These are phyloP conservation scores for Botrytis byssoidea DNA, from an alignment of 2,329 filamentous ascomycete genomes.

Conservation along the genomic window DNA sequence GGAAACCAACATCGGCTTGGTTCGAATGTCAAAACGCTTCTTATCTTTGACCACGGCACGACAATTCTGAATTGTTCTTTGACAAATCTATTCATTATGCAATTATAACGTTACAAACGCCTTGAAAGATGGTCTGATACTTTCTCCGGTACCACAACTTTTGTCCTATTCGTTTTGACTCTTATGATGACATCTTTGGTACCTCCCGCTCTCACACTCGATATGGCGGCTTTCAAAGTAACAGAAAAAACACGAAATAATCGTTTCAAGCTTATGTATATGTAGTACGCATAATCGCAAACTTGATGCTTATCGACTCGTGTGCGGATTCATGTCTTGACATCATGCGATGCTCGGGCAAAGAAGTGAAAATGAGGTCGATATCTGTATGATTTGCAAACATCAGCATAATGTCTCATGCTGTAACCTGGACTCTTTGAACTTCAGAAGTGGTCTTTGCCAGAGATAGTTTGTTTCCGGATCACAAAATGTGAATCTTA, in stretches of 20 bases:
- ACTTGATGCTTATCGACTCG: neutral
- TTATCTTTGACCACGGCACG: neutral
- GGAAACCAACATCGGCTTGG: neutral
- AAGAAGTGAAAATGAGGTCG: neutral
- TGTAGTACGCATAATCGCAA: neutral
- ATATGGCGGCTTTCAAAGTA: neutral
- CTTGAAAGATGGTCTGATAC: neutral
- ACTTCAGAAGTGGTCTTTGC: too few species aligned
- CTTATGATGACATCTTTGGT: neutral
- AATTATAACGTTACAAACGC: neutral
- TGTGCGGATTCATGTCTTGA: neutral
- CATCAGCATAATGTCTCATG: too few species aligned
- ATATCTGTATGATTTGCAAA: neutral
- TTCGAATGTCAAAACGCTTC: neutral
- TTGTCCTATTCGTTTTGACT: neutral
- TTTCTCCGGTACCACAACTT: neutral
- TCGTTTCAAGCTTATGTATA: neutral
- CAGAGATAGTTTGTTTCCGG: too few species aligned
- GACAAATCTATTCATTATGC: neutral
- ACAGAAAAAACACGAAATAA: neutral
- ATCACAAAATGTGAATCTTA: too few species aligned
- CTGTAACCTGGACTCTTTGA: too few species aligned
- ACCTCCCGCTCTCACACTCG: neutral
- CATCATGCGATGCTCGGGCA: neutral
- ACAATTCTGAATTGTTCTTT: neutral